Percentiles rank a stretch among this genome's conserved stretches.
Conservation (phyloP, 495 filamentous ascomycete genomes). For the Podospora conica region DNA sequence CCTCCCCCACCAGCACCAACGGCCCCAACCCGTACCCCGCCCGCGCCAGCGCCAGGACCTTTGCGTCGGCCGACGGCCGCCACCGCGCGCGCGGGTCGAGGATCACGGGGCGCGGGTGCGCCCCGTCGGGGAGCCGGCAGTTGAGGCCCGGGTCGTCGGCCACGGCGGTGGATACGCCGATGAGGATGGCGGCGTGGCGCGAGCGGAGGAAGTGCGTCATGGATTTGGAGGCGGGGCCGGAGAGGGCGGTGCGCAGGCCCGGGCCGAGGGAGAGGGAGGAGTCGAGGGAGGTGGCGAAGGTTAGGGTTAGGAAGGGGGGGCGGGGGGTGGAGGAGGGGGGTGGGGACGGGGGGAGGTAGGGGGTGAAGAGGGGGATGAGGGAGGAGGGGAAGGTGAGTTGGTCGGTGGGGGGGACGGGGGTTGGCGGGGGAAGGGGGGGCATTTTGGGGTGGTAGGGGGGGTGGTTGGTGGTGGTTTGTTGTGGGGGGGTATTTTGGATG, state of each 20-base stretch:
- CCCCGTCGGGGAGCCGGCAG: constrained; percentile 35
- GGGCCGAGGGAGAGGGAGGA: constrained; percentile 66
- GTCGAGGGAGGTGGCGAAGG: constrained; percentile 83
- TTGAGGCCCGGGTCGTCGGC: constrained; percentile 80
- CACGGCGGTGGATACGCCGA: constrained; percentile 77
- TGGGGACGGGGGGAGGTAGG: neutral
- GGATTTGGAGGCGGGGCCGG: constrained; percentile 70
- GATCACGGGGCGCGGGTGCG: constrained; percentile 57
- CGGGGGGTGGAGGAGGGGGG: neutral
- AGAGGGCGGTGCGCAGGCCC: constrained; percentile 68
- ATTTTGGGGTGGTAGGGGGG: constrained; percentile 33
- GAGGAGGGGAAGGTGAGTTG: neutral
- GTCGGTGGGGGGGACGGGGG: constrained; percentile 36
- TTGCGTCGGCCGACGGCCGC: constrained; percentile 51
- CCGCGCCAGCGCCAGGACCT: constrained; percentile 58
- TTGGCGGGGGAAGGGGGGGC: neutral
- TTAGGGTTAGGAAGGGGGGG: constrained; percentile 55
- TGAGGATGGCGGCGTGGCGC: constrained; percentile 71
- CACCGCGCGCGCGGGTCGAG: constrained; percentile 69
- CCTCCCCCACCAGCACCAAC: constrained; percentile 52
- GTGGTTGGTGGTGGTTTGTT: neutral
- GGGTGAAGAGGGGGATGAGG: neutral
- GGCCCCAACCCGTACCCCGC: constrained; percentile 65
- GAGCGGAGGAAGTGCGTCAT: constrained; percentile 89
- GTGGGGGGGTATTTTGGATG: constrained; percentile 32